These are phyloP conservation scores for Didymella glomerata DNA, from an alignment of 2,329 filamentous ascomycete genomes.

Conservation along the genomic window DNA sequence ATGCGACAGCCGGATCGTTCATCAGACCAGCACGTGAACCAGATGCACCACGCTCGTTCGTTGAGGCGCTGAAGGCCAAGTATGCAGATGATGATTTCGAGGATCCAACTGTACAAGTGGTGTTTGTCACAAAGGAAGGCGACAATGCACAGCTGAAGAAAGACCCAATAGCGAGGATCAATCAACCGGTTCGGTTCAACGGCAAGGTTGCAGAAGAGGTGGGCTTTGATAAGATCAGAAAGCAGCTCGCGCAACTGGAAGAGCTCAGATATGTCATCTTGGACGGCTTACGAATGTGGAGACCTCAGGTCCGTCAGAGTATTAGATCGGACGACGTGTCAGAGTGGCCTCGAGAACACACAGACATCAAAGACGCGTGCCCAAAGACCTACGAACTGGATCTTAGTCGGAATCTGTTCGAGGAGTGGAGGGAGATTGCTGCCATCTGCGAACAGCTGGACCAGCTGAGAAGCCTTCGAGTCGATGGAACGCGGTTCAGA, in stretches of 20 bases:
- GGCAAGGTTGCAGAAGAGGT: constrained; percentile 90
- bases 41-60: constrained; percentile 75
- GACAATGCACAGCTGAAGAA: constrained; percentile 27
- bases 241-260: constrained; percentile 77
- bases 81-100: constrained; percentile 71
- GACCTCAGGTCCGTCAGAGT: constrained; percentile 38
- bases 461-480: constrained; percentile 70
- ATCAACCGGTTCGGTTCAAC: constrained; percentile 72
- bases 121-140: constrained; percentile 38
- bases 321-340: constrained; percentile 21
- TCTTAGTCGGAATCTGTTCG: constrained; percentile 83
- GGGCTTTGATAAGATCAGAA: constrained; percentile 91
- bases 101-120: constrained; percentile 44
- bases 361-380: constrained; percentile 64
- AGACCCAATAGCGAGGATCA: constrained; percentile 27
- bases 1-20: constrained; percentile 82
- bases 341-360: constrained; percentile 42
- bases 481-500: constrained; percentile 79
- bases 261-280: constrained; percentile 84
- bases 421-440: constrained; percentile 70
- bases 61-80: constrained; percentile 82
- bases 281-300: constrained; percentile 73
- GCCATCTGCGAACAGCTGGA: constrained; percentile 75
- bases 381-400: constrained; percentile 76
- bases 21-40: constrained; percentile 77